These are phyloP conservation scores for Helotiales sp. DNA, from an alignment of 2,329 filamentous ascomycete species.

Conservation along the genomic window DNA sequence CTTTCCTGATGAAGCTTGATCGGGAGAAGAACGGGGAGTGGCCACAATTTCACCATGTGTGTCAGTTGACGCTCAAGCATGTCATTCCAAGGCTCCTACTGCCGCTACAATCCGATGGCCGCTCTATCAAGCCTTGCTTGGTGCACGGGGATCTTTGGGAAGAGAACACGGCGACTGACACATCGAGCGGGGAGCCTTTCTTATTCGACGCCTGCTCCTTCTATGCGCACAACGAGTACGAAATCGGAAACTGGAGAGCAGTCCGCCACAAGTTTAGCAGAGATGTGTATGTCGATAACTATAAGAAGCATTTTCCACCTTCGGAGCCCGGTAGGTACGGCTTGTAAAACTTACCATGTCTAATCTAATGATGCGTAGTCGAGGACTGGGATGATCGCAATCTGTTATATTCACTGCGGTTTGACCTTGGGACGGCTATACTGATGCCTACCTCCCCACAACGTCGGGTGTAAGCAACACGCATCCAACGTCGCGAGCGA, in stretches of 20 bases:
- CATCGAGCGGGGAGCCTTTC: slow-evolving; percentile 14
- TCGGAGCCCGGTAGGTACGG: slow-evolving; percentile 24
- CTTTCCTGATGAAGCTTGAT: slow-evolving; percentile 21
- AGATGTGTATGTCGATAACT: slow-evolving; percentile 13
- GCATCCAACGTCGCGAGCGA: no score
- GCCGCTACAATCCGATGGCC: slow-evolving; percentile 19
- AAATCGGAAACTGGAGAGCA: slow-evolving; percentile 19
- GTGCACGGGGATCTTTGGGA: slow-evolving; percentile 30
- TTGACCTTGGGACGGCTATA: no score
- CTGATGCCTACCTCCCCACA: no score
- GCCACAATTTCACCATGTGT: slow-evolving; percentile 23
- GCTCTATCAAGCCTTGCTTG: slow-evolving; percentile 21
- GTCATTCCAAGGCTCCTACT: slow-evolving; percentile 24
- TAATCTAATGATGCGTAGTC: no score
- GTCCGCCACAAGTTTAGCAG: slow-evolving; percentile 2
- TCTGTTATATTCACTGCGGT: no score
- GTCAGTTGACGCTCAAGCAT: slow-evolving; percentile 9
- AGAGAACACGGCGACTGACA: slow-evolving; percentile 19
- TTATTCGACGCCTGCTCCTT: slow-evolving; percentile 21
- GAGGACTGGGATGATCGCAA: no score
- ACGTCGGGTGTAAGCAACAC: no score
- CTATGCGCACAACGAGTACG: slow-evolving; percentile 25
- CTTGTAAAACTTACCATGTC: no score
- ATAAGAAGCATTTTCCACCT: slow-evolving; percentile 4
- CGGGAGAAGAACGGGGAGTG: slow-evolving; percentile 25